Conservation (phyloP, 2,329 filamentous ascomycete species). For the Fusarium piperis region DNA sequence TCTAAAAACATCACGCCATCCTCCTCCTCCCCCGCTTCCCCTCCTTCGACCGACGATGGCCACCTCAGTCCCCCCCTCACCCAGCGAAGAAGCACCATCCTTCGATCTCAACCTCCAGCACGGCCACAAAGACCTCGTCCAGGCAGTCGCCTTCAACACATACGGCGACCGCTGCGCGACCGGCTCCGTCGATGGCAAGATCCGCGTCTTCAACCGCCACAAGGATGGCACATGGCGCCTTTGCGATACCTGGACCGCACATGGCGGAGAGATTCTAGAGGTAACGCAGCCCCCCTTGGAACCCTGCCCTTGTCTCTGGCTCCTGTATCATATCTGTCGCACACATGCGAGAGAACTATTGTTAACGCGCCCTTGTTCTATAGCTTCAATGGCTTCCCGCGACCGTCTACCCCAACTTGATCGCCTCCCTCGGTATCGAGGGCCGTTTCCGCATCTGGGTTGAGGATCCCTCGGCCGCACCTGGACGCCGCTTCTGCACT, state of each 20-base stretch:
- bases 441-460: constrained; percentile 93
- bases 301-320: constrained; percentile 32
- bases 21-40: not conserved
- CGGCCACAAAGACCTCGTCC: constrained; percentile 82
- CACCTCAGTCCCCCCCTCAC: constrained; percentile 47
- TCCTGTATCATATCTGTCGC: constrained; percentile 22
- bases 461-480: constrained; percentile 84
- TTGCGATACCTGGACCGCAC: constrained; percentile 88
- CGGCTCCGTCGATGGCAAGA: constrained; percentile 89
- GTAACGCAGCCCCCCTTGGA: constrained; percentile 56
- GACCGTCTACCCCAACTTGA: constrained; percentile 83
- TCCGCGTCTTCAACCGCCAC: constrained; percentile 90
- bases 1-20: not conserved
- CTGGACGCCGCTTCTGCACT: constrained; percentile 82
- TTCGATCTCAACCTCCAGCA: constrained; percentile 74
- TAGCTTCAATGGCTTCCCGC: constrained; percentile 94
- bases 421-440: constrained; percentile 90
- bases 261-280: constrained; percentile 90
- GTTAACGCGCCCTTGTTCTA: constrained; percentile 18
- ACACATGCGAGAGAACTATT: constrained; percentile 3
- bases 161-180: constrained; percentile 93
- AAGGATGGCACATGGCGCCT: constrained; percentile 80
- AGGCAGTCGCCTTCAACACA: constrained; percentile 88
- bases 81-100: constrained; percentile 56
- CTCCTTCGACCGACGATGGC: constrained; percentile 38